phyloP scores from a whole-genome alignment of 768 basidiomycete species.

The Boletus vinaceobasis region DNA sequence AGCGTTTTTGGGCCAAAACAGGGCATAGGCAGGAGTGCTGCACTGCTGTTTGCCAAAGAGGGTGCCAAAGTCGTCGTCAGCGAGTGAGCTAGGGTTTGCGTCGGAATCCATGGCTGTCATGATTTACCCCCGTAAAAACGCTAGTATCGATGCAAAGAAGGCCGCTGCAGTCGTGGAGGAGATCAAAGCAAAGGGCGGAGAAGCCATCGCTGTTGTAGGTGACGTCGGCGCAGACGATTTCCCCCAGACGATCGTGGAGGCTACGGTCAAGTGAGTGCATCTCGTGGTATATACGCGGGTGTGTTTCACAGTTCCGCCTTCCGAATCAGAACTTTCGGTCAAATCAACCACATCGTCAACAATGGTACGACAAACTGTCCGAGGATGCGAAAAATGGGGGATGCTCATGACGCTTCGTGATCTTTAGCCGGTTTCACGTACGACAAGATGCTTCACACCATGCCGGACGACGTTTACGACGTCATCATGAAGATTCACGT shows the following conservation, averaged over 20 bases:
- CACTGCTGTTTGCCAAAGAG: conserved; percentile 77
- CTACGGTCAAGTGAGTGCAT: conserved; percentile 69
- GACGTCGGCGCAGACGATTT: conserved; percentile 84
- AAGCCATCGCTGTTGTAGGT: conserved; percentile 70
- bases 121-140: background rate
- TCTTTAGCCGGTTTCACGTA: conserved; percentile 67
- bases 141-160: conserved; percentile 70
- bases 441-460: conserved; percentile 87
- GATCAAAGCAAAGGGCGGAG: conserved; percentile 70
- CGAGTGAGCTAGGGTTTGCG: conserved; percentile 49
- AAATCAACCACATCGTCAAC: conserved; percentile 85
- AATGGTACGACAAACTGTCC: conserved; percentile 47
- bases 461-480: conserved; percentile 77
- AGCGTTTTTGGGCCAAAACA: conserved; percentile 20
- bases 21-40: conserved; percentile 77
- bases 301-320: background rate
- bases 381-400: too few species aligned
- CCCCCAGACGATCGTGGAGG: conserved; percentile 72
- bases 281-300: background rate
- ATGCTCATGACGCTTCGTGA: background rate
- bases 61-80: conserved; percentile 84
- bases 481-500: conserved; percentile 84
- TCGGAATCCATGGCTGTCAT: background rate
- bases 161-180: conserved; percentile 65
- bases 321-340: conserved; percentile 62